Conservation (phyloP, 306 rosid species). For the Lotus japonicus region DNA sequence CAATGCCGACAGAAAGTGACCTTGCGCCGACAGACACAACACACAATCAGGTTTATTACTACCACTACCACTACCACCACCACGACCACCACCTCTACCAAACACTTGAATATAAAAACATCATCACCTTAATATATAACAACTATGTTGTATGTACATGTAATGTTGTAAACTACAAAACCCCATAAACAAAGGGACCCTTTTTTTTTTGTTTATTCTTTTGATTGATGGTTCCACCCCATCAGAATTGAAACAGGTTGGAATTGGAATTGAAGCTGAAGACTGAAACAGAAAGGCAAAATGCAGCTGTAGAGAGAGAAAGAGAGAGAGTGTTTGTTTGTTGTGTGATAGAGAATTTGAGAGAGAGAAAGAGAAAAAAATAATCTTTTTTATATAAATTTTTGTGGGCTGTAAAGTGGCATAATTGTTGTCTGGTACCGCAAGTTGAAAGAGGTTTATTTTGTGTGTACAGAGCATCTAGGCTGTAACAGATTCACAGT, state of each 20-base stretch:
- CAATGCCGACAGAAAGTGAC: constrained; percentile 93
- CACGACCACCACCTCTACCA: constrained; percentile 43
- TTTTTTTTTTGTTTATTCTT: constrained; percentile 1
- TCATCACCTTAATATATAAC: constrained; percentile 24
- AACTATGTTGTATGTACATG: constrained; percentile 17
- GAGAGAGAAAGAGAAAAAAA: background rate
- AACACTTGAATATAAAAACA: constrained; percentile 48
- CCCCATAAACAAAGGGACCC: constrained; percentile 9
- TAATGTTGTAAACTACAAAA: no score
- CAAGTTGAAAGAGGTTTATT: constrained; percentile 55
- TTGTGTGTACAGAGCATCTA: constrained; percentile 53
- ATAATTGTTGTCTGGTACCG: constrained; percentile 68
- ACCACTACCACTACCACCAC: constrained; percentile 21
- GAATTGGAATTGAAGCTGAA: background rate
- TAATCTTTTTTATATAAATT: background rate
- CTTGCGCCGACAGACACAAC: constrained; percentile 73
- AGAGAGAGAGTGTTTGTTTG: background rate
- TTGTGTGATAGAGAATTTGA: constrained; percentile 10
- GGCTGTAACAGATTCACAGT: constrained; percentile 44
- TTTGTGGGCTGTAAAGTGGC: constrained; percentile 91
- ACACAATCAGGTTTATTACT: constrained; percentile 30
- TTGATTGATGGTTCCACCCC: constrained; percentile 26
- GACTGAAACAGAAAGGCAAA: background rate
- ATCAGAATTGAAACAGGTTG: constrained; percentile 8
- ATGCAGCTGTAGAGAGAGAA: background rate